Conservation (phyloP, 805 yeast species). For the Kodamaea hsintzibuensis region DNA sequence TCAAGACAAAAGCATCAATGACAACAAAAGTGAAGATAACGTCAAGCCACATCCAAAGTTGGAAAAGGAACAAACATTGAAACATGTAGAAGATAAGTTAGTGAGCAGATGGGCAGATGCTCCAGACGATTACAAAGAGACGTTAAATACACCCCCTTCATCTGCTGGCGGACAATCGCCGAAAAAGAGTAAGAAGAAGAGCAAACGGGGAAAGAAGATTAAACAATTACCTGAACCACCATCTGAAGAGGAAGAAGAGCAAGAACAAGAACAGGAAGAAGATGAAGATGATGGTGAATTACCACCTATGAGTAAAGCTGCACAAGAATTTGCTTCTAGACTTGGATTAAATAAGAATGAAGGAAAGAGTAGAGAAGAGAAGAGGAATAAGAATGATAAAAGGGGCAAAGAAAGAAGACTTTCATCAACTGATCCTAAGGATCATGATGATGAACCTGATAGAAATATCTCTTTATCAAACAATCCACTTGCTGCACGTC, state of each 20-base stretch:
- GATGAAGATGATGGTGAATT: conserved; percentile 14
- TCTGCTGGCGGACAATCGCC: conserved; percentile 4
- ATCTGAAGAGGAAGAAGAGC: conserved; percentile 7
- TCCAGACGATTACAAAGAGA: conserved; percentile 1
- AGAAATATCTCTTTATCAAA: neutral
- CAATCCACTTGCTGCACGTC: conserved; percentile 9
- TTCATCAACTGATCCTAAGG: no score
- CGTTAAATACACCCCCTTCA: conserved; percentile 4
- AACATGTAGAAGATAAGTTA: conserved; percentile 11
- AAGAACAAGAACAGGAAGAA: neutral
- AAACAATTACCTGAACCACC: neutral
- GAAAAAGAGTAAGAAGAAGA: conserved; percentile 8
- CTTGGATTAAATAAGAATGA: conserved; percentile 14
- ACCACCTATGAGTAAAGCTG: conserved; percentile 34
- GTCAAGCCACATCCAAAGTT: neutral
- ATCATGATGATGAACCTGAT: conserved; percentile 2
- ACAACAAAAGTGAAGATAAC: neutral
- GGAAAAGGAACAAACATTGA: neutral
- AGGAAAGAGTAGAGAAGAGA: neutral
- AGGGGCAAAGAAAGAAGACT: conserved; percentile 4
- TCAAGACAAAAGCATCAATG: conserved; percentile 19
- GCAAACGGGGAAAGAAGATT: conserved; percentile 3
- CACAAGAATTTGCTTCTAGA: conserved; percentile 32
- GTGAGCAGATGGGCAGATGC: conserved; percentile 38
- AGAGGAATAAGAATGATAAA: neutral